Evolutionary conservation across 768 basidiomycete genomes (phyloP).

Genomic region (Mycena maculata): DNA sequence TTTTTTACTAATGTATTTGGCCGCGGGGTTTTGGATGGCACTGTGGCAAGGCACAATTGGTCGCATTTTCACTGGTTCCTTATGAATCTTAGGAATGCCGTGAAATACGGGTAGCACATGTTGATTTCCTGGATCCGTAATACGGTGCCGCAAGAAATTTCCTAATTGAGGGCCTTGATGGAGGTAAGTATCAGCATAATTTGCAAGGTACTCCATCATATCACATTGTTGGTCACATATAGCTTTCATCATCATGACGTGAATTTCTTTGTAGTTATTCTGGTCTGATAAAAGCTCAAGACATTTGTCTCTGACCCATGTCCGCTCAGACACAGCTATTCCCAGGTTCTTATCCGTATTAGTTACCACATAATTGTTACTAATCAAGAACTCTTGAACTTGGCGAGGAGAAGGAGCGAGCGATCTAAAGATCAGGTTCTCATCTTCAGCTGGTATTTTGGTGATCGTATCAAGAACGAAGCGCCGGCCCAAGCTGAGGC

Average conservation of each 20-base stretch:
- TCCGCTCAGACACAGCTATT: slow-evolving; percentile 34
- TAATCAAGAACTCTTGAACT: slow-evolving; percentile 29
- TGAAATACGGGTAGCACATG: slow-evolving; percentile 35
- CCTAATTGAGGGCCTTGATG: slow-evolving; percentile 23
- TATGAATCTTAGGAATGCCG: slow-evolving; percentile 51
- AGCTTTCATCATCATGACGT: neutral
- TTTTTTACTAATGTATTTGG: slow-evolving; percentile 45
- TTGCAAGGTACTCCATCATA: slow-evolving; percentile 11
- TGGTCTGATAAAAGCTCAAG: slow-evolving; percentile 15
- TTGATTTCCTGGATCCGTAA: slow-evolving; percentile 13
- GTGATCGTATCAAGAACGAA: neutral
- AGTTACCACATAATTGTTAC: slow-evolving; percentile 39
- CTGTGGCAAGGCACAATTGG: slow-evolving; percentile 49
- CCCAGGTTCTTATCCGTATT: slow-evolving; percentile 44
- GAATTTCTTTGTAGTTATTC: slow-evolving; percentile 23
- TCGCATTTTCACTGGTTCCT: slow-evolving; percentile 42
- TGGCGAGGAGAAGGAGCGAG: slow-evolving; percentile 22
- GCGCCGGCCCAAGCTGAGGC: neutral
- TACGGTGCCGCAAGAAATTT: slow-evolving; percentile 25
- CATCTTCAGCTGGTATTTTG: slow-evolving; percentile 1
- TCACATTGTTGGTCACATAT: slow-evolving; percentile 13
- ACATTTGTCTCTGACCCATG: slow-evolving; percentile 39
- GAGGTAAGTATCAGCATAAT: slow-evolving; percentile 3
- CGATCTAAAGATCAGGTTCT: slow-evolving; percentile 5
- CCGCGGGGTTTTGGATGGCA: slow-evolving; percentile 42